Evolutionary conservation across 2,329 filamentous ascomycete species (phyloP), one percentile per base, ranked within the genome.

Genomic region (Cercospora canescens): DNA sequence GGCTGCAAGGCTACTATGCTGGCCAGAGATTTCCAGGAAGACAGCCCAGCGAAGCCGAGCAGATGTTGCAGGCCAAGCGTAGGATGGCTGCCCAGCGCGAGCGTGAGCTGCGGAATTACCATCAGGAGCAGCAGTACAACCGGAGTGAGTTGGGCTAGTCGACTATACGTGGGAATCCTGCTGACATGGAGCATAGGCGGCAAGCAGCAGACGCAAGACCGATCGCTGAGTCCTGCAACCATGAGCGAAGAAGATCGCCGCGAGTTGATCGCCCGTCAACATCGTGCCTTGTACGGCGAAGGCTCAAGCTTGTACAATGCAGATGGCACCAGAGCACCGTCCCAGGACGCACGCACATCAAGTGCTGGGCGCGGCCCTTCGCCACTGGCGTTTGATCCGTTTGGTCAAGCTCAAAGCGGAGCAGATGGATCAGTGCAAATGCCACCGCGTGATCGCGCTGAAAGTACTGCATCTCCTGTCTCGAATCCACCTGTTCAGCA

Each of bases 101-200:
- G 86, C 92, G 94, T 82, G 95, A 99, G 85, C 90, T 99, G 81
- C 93, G 95, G 82, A 99, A 98, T 84, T 97, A 98, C 84, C 95
- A 99, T 84, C 96, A 97, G 84, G 95, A 99, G 88, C 95, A 99
- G 88, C 95, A 99, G 89, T 98, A 96, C 84, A 96, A 98, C 86
- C 90, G 94, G 92, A 97, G 95, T 98, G 92, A 72, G 75, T 75
- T 8, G 21, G 45, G 6, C 24, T 8, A 35, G 28, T 35, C 8
- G 28, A 37, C 8, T 8, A 30, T 62, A 41, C 41, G 24, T 59
- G 50, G 30, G 14, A n/a, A 26, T 16, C 26, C 35, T 35, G 35
- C 48, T 62, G 50, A 62, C 50, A 41, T 24, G 57, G 45, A 39
- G 16, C 34, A 56, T 88, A 79, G 88, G 85, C 75, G 86, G 84